Percentiles rank a stretch among this genome's conserved stretches.
Conservation (phyloP, 2,329 filamentous ascomycete genomes). For the Ceratocystis papillata region DNA sequence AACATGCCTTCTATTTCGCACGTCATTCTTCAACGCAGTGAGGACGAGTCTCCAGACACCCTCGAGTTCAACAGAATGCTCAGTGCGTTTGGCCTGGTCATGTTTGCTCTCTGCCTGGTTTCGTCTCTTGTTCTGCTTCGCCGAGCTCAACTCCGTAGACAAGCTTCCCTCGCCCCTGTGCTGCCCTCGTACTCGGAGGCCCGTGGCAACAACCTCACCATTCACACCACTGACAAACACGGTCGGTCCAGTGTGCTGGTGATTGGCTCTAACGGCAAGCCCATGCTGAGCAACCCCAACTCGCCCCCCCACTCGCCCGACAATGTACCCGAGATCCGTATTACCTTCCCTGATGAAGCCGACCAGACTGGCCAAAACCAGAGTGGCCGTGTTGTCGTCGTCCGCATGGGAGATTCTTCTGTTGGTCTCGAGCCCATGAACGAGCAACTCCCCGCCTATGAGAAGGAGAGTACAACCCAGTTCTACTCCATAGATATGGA, state of each 20-base stretch:
- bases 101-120: conserved; percentile 58
- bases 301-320: conserved; percentile 69
- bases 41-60: conserved; percentile 42
- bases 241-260: conserved; percentile 61
- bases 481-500: conserved; percentile 95
- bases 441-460: conserved; percentile 76
- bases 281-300: conserved; percentile 63
- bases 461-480: conserved; percentile 64
- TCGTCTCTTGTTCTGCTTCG: conserved; percentile 62
- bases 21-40: conserved; percentile 24
- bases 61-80: conserved; percentile 65
- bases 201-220: conserved; percentile 42
- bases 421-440: conserved; percentile 83
- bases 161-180: conserved; percentile 34
- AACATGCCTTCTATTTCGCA: conserved; percentile 24
- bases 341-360: conserved; percentile 94
- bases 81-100: conserved; percentile 63
- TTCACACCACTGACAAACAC: conserved; percentile 42
- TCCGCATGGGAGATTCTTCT: conserved; percentile 76
- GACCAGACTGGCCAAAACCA: conserved; percentile 71
- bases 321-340: conserved; percentile 87
- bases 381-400: conserved; percentile 81
- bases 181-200: conserved; percentile 42
- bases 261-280: conserved; percentile 64
- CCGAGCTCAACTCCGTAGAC: conserved; percentile 43